Evolutionary conservation across 1,139 yeast genomes (phyloP).

Genomic region (Kodamaea fungicola): DNA sequence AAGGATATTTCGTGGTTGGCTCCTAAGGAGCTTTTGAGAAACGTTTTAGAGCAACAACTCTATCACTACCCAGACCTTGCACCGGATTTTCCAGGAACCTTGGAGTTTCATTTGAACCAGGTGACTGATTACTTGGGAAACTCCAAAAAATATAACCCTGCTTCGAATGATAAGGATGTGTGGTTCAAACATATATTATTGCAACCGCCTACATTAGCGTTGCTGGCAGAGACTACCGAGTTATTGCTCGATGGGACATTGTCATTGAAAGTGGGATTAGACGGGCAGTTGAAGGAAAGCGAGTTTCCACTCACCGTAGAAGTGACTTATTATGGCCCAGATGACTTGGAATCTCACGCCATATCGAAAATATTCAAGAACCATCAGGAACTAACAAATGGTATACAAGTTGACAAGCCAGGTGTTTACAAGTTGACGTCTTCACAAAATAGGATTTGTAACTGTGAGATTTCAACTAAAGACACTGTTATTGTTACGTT

Average conservation of each 20-base stretch:
- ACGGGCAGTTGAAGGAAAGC: constrained; percentile 16
- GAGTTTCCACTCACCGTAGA: constrained; percentile 50
- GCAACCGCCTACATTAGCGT: constrained; percentile 50
- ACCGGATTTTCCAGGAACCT: constrained; percentile 48
- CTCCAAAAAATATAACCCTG: constrained; percentile 49
- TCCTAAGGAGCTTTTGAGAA: constrained; percentile 27
- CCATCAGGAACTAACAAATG: constrained; percentile 23
- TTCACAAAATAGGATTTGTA: constrained; percentile 59
- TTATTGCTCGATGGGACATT: constrained; percentile 41
- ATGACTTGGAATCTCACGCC: constrained; percentile 21
- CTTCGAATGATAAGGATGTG: constrained; percentile 44
- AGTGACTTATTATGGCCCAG: constrained; percentile 30
- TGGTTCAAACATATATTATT: constrained; percentile 60
- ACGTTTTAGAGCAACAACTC: constrained; percentile 34
- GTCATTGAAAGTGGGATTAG: constrained; percentile 20
- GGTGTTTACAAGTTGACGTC: constrained; percentile 60
- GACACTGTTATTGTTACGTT: constrained; percentile 17
- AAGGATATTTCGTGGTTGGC: constrained; percentile 22
- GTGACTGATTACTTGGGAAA: constrained; percentile 79
- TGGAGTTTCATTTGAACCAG: constrained; percentile 63
- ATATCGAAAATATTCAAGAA: constrained; percentile 37
- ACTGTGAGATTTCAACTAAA: constrained; percentile 53
- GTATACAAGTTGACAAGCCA: constrained; percentile 47
- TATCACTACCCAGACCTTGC: constrained; percentile 22
- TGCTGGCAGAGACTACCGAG: constrained; percentile 38